Evolutionary conservation across 1,284 basidiomycete species (phyloP).

Genomic region (Cerioporus squamosus): DNA sequence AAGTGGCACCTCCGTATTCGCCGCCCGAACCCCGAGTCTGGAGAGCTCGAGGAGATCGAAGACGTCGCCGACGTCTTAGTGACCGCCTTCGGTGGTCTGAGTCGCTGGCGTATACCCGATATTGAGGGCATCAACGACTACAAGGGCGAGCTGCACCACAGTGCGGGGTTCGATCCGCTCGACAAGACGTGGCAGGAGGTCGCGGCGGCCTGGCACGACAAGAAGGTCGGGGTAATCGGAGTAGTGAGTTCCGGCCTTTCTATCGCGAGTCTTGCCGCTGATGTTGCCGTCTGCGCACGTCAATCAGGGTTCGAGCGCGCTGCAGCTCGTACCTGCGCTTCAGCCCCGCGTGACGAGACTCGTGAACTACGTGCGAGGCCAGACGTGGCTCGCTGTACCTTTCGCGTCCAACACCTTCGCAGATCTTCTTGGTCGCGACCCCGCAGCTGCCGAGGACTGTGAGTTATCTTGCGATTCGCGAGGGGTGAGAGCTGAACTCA

Average conservation of each 20-base stretch:
- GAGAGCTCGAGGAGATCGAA: slow-evolving; percentile 48
- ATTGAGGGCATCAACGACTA: slow-evolving; percentile 57
- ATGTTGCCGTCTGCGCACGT: neutral
- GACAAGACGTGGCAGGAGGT: slow-evolving; percentile 51
- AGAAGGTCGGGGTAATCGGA: slow-evolving; percentile 64
- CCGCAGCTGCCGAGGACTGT: slow-evolving; percentile 47
- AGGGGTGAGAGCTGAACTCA: neutral
- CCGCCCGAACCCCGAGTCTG: slow-evolving; percentile 14
- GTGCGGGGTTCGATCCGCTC: slow-evolving; percentile 57
- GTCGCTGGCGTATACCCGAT: slow-evolving; percentile 63
- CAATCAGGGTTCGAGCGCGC: slow-evolving; percentile 61
- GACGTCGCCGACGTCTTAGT: slow-evolving; percentile 59
- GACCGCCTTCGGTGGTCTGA: slow-evolving; percentile 52
- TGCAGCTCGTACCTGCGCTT: slow-evolving; percentile 65
- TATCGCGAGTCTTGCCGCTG: neutral
- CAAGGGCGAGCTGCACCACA: slow-evolving; percentile 55
- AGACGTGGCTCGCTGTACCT: slow-evolving; percentile 61
- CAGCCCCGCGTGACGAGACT: slow-evolving; percentile 56
- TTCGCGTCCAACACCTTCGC: slow-evolving; percentile 48
- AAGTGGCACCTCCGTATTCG: slow-evolving; percentile 60
- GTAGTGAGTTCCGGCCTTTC: slow-evolving; percentile 43
- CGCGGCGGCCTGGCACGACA: slow-evolving; percentile 54
- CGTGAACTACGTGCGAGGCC: slow-evolving; percentile 62
- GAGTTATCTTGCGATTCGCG: slow-evolving; percentile 19
- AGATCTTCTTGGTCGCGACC: slow-evolving; percentile 42